Conservation (phyloP, 169 alveolate species). For the Cryptosporidium sp. region DNA sequence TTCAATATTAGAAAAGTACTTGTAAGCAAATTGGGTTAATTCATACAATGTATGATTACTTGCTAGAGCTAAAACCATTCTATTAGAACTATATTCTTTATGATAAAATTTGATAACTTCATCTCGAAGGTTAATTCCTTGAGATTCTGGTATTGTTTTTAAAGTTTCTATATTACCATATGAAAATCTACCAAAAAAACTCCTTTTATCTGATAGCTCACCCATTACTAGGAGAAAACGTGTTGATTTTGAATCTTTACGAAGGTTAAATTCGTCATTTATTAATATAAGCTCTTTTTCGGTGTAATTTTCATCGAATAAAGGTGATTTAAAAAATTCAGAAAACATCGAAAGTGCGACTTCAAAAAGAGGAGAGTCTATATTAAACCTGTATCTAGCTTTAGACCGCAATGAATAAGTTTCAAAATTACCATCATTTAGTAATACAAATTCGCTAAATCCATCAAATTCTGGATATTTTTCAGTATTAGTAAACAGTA, state of each 20-base stretch:
- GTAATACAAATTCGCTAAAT: slow-evolving; percentile 75
- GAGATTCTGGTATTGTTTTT: slow-evolving; percentile 40
- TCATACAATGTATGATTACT: slow-evolving; percentile 79
- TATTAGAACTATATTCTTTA: slow-evolving; percentile 82
- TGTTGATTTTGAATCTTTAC: slow-evolving; percentile 55
- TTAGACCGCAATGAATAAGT: slow-evolving; percentile 78
- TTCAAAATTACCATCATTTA: slow-evolving; percentile 83
- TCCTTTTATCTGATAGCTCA: slow-evolving; percentile 61
- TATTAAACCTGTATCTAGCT: slow-evolving; percentile 63
- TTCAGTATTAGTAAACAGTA: slow-evolving; percentile 86
- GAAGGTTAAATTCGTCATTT: slow-evolving; percentile 81
- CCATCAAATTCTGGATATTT: slow-evolving; percentile 85
- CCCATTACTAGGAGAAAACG: slow-evolving; percentile 32
- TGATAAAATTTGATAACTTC: slow-evolving; percentile 79
- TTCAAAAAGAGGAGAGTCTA: slow-evolving; percentile 77
- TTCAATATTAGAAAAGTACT: slow-evolving; percentile 40
- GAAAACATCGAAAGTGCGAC: slow-evolving; percentile 83
- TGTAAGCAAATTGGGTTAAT: not conserved
- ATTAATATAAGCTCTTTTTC: slow-evolving; percentile 85
- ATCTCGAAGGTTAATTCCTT: slow-evolving; percentile 79
- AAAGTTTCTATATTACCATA: slow-evolving; percentile 83
- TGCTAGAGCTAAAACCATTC: slow-evolving; percentile 81
- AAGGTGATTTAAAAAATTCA: slow-evolving; percentile 84
- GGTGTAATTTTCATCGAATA: slow-evolving; percentile 80
- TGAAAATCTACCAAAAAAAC: slow-evolving; percentile 76